A percentile compares a stretch with the other conserved stretches of the same genome.
Conservation (phyloP, 164 flowering plant species). For the Piper betle region DNA sequence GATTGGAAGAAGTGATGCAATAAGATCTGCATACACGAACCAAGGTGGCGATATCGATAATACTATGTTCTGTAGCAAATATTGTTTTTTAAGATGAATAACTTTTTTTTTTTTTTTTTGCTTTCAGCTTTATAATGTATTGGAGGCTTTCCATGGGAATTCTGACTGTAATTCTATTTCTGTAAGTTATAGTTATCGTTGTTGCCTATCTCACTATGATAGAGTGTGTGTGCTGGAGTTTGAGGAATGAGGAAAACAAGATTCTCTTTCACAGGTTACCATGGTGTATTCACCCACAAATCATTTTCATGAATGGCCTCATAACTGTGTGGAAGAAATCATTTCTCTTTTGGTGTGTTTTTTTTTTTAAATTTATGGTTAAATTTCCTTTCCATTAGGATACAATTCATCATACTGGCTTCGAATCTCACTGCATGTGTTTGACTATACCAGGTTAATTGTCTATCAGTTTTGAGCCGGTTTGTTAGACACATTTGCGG, state of each 20-base stretch:
- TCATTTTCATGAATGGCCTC: background rate
- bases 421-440: no score
- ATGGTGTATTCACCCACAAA: background rate
- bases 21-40: background rate
- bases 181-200: background rate
- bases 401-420: no score
- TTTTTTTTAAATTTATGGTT: no score
- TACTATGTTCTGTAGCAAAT: no score
- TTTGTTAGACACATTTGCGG: conserved; percentile 42
- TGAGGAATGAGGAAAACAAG: background rate
- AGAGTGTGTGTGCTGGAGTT: background rate
- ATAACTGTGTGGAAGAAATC: conserved; percentile 14
- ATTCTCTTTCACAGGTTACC: background rate
- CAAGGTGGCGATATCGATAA: no score
- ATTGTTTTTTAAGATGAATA: no score
- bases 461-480: conserved; percentile 27
- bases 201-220: background rate
- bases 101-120: no score
- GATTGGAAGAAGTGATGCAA: background rate
- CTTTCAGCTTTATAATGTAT: no score
- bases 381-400: background rate
- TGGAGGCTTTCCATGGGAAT: no score
- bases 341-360: background rate
- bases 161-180: no score
- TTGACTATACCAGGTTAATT: conserved; percentile 26